A percentile compares a stretch with the other conserved stretches of the same genome.
These are phyloP conservation scores for Monilinia laxa DNA, from an alignment of 2,329 filamentous ascomycete genomes.

Conservation along the genomic window DNA sequence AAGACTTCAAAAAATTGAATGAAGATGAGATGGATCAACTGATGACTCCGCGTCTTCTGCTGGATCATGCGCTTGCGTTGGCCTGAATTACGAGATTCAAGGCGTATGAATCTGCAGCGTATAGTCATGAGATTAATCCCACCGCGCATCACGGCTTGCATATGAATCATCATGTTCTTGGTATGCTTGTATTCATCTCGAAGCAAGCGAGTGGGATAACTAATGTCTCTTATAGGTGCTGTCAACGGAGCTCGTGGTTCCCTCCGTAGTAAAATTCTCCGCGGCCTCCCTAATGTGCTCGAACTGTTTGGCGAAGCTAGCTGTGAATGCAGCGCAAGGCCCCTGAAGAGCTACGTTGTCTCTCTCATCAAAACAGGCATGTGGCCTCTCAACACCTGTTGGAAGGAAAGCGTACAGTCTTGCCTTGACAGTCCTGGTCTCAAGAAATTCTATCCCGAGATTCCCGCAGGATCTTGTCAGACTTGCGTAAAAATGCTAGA, in stretches of 20 bases:
- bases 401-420: background rate
- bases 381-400: background rate
- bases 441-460: background rate
- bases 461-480: background rate
- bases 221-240: background rate
- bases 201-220: too few relatives aligned
- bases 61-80: slow-evolving; percentile 2
- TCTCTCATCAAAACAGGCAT: background rate
- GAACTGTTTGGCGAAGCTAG: background rate
- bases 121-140: slow-evolving; percentile 9
- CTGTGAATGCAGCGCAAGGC: background rate
- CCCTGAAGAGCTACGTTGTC: background rate
- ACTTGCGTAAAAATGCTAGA: background rate
- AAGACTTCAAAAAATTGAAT: background rate
- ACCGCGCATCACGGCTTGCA: background rate
- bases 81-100: slow-evolving; percentile 20
- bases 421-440: background rate
- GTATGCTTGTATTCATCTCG: background rate
- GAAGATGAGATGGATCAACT: background rate
- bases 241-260: slow-evolving; percentile 26
- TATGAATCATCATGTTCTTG: background rate
- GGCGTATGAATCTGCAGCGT: background rate
- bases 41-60: too few relatives aligned
- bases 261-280: slow-evolving; percentile 22
- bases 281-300: slow-evolving; percentile 3